Evolutionary conservation across 768 basidiomycete species (phyloP), one percentile per base, ranked within the genome.

Genomic region (Tricholoma sp.): DNA sequence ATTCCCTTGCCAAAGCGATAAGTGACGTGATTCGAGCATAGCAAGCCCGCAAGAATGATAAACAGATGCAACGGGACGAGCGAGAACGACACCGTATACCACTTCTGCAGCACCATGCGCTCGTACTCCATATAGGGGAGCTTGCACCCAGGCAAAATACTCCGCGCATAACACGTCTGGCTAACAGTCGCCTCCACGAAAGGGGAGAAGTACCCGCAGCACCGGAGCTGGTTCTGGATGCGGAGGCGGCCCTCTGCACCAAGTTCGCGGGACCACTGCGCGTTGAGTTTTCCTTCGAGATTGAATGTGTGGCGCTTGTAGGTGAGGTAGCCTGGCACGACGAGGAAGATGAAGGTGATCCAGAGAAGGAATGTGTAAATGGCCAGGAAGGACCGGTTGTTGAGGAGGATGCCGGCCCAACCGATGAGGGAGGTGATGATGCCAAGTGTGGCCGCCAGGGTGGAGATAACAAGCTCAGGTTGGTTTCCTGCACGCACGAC

Each of bases 1-100:
- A 91, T 85, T 57, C 91, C 90, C 74, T 91, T 92, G 9, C 89
- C 89, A 68, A 92, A 92, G 52, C 90, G 79, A 67, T 91, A 91
- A 18, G 89, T 92, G 67, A 93, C 84, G 61, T 92, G 90, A 70
- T 90, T 91, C 20, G 85, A 85, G 68, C 87, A 92, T 50, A 92
- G 69, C 54, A 92, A 70, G 12, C 77, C 83, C 1, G 76, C 74
- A 58, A 88, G 57, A 63, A 90, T 90, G 67, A 86, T 75, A 18
- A 64, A 65, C 48, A 93, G 68, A 57, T 91, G 89, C 11, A 83
- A 64, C 1, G 89, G 88, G 12, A 88, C 89, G 53, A 91, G 64
- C 13, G 79, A 68, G 68, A 91, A 91, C 15, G 80, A 72, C 41
- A 75, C 72, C 12, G 76, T 81, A 71, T 86, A 91, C 88, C 88